Percentiles rank a stretch among this genome's conserved stretches.
These are phyloP conservation scores for Cercophora newfieldiana DNA, from an alignment of 495 filamentous ascomycete species.

Conservation along the genomic window DNA sequence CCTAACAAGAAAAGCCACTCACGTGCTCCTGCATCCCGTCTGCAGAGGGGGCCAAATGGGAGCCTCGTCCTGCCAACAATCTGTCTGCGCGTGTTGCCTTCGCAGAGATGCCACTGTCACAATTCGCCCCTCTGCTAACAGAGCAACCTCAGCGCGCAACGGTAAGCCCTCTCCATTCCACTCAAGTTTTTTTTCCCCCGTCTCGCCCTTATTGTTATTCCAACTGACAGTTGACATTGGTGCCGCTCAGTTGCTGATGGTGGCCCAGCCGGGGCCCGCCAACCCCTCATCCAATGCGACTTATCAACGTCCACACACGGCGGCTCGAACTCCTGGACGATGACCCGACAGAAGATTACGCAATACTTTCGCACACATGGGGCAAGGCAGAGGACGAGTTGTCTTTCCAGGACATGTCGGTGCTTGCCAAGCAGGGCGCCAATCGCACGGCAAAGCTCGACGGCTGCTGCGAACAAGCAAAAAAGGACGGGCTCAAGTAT, in stretches of 20 bases:
- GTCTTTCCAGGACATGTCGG: slow-evolving; percentile 19
- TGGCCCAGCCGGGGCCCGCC: neutral
- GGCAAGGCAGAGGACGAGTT: slow-evolving; percentile 21
- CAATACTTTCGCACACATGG: slow-evolving; percentile 33
- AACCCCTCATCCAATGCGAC: slow-evolving; percentile 11
- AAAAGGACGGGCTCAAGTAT: slow-evolving; percentile 16
- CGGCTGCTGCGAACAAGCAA: slow-evolving; percentile 10
- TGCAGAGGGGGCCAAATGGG: neutral
- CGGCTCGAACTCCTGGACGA: slow-evolving; percentile 15
- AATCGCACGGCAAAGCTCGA: slow-evolving; percentile 7
- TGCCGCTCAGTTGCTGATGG: neutral
- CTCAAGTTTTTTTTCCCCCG: neutral
- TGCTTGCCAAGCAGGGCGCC: neutral
- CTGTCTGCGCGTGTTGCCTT: too few relatives aligned
- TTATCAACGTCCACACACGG: slow-evolving; percentile 13
- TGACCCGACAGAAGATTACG: slow-evolving; percentile 19
- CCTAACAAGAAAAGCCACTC: neutral
- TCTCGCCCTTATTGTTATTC: neutral
- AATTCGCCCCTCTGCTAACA: neutral
- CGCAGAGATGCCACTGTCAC: too few relatives aligned
- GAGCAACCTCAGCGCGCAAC: neutral
- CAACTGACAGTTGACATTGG: too few relatives aligned
- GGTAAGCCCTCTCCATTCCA: neutral
- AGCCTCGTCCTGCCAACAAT: neutral
- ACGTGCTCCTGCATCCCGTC: neutral